Evolutionary conservation across 805 yeast species (phyloP).

Genomic region (Candida ortonii): DNA sequence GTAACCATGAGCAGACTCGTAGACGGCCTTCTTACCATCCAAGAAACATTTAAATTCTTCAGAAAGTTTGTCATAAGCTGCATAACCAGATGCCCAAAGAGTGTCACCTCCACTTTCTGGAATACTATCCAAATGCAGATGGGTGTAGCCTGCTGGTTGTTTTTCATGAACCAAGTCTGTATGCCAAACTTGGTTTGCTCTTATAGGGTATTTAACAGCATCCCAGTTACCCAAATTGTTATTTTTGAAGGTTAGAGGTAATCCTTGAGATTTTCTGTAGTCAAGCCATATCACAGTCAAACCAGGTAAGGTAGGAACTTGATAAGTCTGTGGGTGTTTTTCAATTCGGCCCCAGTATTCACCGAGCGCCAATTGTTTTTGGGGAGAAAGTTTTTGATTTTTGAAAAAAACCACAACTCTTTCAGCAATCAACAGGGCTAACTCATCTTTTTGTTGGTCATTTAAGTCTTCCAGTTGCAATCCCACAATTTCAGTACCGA

Average conservation of each 20-base stretch:
- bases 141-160: slow-evolving; percentile 51
- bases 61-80: slow-evolving; percentile 51
- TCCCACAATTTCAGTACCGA: slow-evolving; percentile 49
- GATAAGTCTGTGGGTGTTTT: slow-evolving; percentile 35
- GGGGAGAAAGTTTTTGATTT: slow-evolving; percentile 42
- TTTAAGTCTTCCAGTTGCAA: slow-evolving; percentile 40
- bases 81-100: slow-evolving; percentile 50
- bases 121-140: slow-evolving; percentile 46
- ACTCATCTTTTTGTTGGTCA: slow-evolving; percentile 42
- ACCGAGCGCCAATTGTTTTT: slow-evolving; percentile 43
- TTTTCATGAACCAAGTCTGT: slow-evolving; percentile 51
- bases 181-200: slow-evolving; percentile 42
- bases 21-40: slow-evolving; percentile 48
- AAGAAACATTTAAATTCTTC: slow-evolving; percentile 46
- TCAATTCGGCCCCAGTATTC: slow-evolving; percentile 44
- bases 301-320: slow-evolving; percentile 35
- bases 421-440: slow-evolving; percentile 44
- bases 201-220: slow-evolving; percentile 11
- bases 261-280: slow-evolving; percentile 25
- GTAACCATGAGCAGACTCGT: slow-evolving; percentile 38
- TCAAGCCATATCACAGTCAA: slow-evolving; percentile 41
- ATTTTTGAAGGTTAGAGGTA: slow-evolving; percentile 16
- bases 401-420: slow-evolving; percentile 49
- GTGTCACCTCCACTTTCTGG: slow-evolving; percentile 54
- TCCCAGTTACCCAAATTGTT: slow-evolving; percentile 19